Conservation (phyloP, 352 stramenopile species). For the Pythium scleroteichum region DNA sequence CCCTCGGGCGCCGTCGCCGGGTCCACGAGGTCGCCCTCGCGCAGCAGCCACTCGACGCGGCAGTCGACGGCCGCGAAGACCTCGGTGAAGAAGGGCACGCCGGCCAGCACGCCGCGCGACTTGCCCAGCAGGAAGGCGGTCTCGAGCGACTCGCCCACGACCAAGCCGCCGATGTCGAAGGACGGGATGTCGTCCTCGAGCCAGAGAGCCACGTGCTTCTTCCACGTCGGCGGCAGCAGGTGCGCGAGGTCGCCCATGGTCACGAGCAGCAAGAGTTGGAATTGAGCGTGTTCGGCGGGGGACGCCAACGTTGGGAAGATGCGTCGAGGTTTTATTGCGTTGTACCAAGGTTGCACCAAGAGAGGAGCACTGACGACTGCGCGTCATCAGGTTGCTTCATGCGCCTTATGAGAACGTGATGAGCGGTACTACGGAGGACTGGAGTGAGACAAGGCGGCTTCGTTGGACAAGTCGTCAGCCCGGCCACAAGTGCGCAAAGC, state of each 20-base stretch:
- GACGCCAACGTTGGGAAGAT: constrained; percentile 1
- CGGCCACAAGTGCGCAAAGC: neutral
- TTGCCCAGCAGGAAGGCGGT: constrained; percentile 92
- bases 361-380: neutral
- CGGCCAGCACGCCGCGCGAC: constrained; percentile 93
- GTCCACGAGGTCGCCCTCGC: constrained; percentile 66
- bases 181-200: constrained; percentile 96
- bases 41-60: constrained; percentile 89
- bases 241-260: constrained; percentile 55
- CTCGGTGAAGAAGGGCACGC: constrained; percentile 95
- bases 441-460: constrained; percentile 11
- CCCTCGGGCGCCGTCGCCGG: constrained; percentile 40
- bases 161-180: constrained; percentile 97
- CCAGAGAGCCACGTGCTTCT: constrained; percentile 92
- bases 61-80: constrained; percentile 93
- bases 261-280: no score
- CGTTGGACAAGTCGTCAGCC: constrained; percentile 1
- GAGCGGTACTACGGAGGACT: constrained; percentile 1
- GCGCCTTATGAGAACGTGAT: constrained; percentile 8
- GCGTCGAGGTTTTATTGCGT: neutral
- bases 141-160: constrained; percentile 92
- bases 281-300: neutral
- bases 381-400: constrained; percentile 6
- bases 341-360: no score
- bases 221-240: constrained; percentile 76